A percentile compares a stretch with the other conserved stretches of the same genome.
Conservation (phyloP, 2,329 filamentous ascomycete species). For the Claviceps arundinis region DNA sequence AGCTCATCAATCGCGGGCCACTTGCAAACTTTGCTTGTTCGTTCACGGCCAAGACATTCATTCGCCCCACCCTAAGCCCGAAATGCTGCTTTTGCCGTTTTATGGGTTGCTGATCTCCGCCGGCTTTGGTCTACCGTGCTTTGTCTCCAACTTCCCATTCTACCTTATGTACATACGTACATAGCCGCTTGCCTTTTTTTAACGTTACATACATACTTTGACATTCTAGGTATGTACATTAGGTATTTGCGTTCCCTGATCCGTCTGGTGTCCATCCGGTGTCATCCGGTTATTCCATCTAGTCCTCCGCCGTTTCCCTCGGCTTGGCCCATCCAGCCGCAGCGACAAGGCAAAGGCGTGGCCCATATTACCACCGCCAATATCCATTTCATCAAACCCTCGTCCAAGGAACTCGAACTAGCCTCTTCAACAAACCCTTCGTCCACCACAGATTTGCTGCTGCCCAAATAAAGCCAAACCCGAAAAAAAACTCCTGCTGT, state of each 20-base stretch:
- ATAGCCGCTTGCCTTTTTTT: background rate
- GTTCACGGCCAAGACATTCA: too few species aligned
- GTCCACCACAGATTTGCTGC: too few species aligned
- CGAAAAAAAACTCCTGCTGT: too few species aligned
- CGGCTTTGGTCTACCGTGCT: too few species aligned
- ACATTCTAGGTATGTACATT: background rate
- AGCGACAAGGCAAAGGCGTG: background rate
- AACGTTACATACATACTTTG: too few species aligned
- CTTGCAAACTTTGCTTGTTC: too few species aligned
- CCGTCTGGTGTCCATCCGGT: background rate
- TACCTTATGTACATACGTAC: background rate
- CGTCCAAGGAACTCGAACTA: background rate
- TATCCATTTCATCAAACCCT: conserved; percentile 1
- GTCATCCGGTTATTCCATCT: background rate
- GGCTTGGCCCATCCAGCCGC: background rate
- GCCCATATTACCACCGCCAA: conserved; percentile 5
- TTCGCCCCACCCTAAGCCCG: background rate
- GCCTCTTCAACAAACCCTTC: background rate
- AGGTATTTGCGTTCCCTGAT: conserved; percentile 6
- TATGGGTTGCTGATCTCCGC: too few species aligned
- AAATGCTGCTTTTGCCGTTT: background rate
- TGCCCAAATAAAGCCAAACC: too few species aligned
- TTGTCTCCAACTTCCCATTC: too few species aligned
- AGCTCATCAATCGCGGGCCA: too few species aligned
- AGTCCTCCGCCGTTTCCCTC: background rate